phyloP scores from a whole-genome alignment of 108 stramenopile genomes.

The Pseudonitzschia delicatissima region DNA sequence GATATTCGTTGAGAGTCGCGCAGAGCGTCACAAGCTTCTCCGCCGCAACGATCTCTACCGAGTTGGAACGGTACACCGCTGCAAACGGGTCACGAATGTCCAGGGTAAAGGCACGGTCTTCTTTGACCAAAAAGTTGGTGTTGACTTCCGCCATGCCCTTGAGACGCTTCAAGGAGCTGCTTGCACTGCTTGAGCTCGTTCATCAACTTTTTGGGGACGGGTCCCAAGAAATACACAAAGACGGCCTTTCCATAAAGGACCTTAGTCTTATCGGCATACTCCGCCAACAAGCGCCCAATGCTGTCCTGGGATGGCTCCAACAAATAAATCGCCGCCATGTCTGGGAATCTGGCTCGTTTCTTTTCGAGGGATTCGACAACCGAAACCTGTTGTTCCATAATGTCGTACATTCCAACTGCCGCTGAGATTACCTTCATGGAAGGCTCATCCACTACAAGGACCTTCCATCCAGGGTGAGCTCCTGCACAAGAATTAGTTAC shows the following conservation, averaged over 20 bases:
- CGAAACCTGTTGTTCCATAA: conserved; percentile 88
- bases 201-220: conserved; percentile 64
- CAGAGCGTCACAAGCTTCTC: conserved; percentile 92
- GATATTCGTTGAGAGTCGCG: conserved; percentile 96
- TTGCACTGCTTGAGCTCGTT: conserved; percentile 78
- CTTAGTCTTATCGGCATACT: conserved; percentile 56
- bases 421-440: conserved; percentile 79
- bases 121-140: conserved; percentile 90
- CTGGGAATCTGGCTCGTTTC: conserved; percentile 91
- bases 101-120: conserved; percentile 85
- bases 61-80: conserved; percentile 29
- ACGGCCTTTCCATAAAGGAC: conserved; percentile 83
- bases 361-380: conserved; percentile 84
- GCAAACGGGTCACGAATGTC: conserved; percentile 69
- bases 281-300: conserved; percentile 60
- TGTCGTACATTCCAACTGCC: conserved; percentile 89
- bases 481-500: conserved; percentile 13
- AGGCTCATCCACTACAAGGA: conserved; percentile 77
- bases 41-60: conserved; percentile 47
- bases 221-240: conserved; percentile 87
- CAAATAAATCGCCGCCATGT: conserved; percentile 92
- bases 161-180: conserved; percentile 78
- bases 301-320: conserved; percentile 78
- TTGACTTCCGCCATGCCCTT: conserved; percentile 89
- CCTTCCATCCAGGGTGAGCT: conserved; percentile 46